Conservation (phyloP, 805 yeast genomes). For the Lipomyces anomalus region DNA sequence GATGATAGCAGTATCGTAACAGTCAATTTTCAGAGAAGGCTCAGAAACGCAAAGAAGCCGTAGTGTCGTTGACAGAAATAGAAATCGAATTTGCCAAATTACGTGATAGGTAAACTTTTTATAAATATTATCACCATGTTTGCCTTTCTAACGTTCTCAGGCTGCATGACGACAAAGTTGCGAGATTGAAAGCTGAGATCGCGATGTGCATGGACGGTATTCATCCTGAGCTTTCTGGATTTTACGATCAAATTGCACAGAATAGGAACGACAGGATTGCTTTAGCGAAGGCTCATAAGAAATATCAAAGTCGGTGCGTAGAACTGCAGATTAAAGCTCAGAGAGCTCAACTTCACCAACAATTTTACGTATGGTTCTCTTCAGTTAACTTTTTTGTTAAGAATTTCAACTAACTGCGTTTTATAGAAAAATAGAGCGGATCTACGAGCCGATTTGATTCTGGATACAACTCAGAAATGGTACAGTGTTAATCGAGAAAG, state of each 20-base stretch:
- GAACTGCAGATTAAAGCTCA: constrained; percentile 74
- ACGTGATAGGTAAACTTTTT: constrained; percentile 49
- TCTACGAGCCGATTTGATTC: constrained; percentile 56
- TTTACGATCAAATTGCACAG: constrained; percentile 45
- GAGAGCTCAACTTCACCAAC: constrained; percentile 74
- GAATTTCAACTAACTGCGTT: constrained; percentile 51
- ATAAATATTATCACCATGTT: neutral
- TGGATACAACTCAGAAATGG: constrained; percentile 79
- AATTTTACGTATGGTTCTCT: constrained; percentile 7
- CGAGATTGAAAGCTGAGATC: constrained; percentile 71
- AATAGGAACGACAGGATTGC: constrained; percentile 66
- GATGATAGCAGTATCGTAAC: neutral
- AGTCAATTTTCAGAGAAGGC: constrained; percentile 31
- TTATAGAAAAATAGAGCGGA: constrained; percentile 54
- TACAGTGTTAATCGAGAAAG: constrained; percentile 87
- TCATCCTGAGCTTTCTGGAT: constrained; percentile 74
- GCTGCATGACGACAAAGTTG: constrained; percentile 75
- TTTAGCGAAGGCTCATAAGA: constrained; percentile 45
- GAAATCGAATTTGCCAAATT: constrained; percentile 82
- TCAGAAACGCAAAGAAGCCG: constrained; percentile 52
- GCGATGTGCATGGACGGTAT: constrained; percentile 82
- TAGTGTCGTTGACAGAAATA: constrained; percentile 67
- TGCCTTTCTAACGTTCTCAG: too few relatives aligned
- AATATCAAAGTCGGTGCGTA: constrained; percentile 69
- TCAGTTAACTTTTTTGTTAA: too few relatives aligned